Conservation (phyloP, 306 rosid genomes). For the Echinosophora koreensis region DNA sequence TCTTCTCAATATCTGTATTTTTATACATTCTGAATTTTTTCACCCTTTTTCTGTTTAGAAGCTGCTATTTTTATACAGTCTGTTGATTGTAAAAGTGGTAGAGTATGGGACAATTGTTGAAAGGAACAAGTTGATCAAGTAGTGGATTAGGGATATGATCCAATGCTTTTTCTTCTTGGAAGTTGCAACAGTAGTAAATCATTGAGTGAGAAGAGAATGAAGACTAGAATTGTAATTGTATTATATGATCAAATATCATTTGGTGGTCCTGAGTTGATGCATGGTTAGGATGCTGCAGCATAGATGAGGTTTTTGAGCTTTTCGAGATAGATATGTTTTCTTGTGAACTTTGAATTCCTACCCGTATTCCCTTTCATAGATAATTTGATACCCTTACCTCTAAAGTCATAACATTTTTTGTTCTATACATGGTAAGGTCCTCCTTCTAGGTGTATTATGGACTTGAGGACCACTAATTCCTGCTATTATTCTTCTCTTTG, state of each 20-base stretch:
- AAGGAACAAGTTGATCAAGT: constrained; percentile 14
- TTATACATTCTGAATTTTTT: too few relatives aligned
- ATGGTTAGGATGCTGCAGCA: neutral
- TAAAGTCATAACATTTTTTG: constrained; percentile 7
- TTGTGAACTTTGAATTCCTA: neutral
- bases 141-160: neutral
- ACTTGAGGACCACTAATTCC: neutral
- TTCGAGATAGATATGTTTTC: constrained; percentile 49
- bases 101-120: constrained; percentile 38
- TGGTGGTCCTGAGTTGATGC: constrained; percentile 36
- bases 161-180: constrained; percentile 33
- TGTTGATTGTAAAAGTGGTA: constrained; percentile 11
- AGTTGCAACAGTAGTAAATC: constrained; percentile 12
- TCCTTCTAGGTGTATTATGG: neutral
- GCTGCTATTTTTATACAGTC: too few relatives aligned
- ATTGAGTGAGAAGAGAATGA: constrained; percentile 6
- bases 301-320: constrained; percentile 47
- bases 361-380: neutral
- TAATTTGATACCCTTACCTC: constrained; percentile 8
- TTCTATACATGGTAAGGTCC: too few relatives aligned
- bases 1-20: too few relatives aligned
- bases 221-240: neutral
- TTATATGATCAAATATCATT: constrained; percentile 14
- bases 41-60: too few relatives aligned
- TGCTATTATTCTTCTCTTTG: neutral